Conservation (phyloP, 2,329 filamentous ascomycete species). For the Verticillium tricorpus region DNA sequence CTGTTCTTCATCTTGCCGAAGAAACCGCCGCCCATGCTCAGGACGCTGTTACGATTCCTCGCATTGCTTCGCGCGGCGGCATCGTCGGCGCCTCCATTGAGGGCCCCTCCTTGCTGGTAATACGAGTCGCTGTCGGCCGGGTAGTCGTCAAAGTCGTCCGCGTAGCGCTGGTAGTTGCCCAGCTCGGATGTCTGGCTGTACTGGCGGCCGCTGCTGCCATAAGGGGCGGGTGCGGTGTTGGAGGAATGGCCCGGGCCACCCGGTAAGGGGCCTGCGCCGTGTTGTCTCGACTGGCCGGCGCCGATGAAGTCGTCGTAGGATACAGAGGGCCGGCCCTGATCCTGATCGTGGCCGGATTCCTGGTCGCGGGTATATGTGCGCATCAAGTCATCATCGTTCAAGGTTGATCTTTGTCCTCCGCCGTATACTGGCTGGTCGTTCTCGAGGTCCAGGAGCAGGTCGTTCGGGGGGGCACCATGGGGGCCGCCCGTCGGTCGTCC, state of each 20-base stretch:
- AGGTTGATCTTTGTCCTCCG: conserved; percentile 70
- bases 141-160: conserved; percentile 79
- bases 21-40: conserved; percentile 81
- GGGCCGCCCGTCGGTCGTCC: conserved; percentile 47
- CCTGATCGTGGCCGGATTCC: conserved; percentile 36
- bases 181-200: conserved; percentile 76
- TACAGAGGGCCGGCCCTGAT: conserved; percentile 70
- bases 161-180: conserved; percentile 87
- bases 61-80: conserved; percentile 42
- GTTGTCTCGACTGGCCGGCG: conserved; percentile 47
- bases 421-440: conserved; percentile 68
- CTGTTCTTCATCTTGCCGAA: conserved; percentile 85
- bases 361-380: conserved; percentile 69
- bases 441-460: conserved; percentile 71
- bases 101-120: conserved; percentile 70
- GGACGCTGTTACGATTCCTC: conserved; percentile 80
- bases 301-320: conserved; percentile 96
- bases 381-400: conserved; percentile 77
- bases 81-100: conserved; percentile 49
- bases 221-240: conserved; percentile 32
- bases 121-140: conserved; percentile 73
- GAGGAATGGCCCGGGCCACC: conserved; percentile 19
- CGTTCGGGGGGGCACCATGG: conserved; percentile 45
- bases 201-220: conserved; percentile 38
- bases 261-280: conserved; percentile 34